Base-by-base conservation (phyloP, 768 basidiomycete species). In the Rubroboletus pulcherrimus region DNA sequence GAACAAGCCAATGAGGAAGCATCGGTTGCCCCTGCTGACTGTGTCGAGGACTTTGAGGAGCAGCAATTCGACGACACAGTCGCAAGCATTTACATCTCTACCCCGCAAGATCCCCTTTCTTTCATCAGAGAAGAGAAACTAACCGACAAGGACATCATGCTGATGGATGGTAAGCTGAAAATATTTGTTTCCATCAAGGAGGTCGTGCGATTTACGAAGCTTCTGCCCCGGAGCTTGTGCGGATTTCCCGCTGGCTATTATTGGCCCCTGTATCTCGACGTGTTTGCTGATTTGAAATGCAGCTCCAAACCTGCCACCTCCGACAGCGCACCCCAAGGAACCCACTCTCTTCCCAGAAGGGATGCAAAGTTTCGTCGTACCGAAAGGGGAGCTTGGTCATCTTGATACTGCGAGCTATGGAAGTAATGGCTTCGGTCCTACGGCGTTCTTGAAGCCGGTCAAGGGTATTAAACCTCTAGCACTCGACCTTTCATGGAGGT, bases 401-500 rank as follows among this genome's bases (percentile, higher is more conserved):
- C 50, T 41, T 8, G 44, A 51, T 30, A 21, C 21, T 37, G 34
- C 21, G 21, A 43, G 7, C 17, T 46, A 39, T 26, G 51, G 37
- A 54, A 38, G 43, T 14, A 48, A 43, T n/a, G 17, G 44, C 21
- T 19, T 55, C 24, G 55, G 39, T 58, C 35, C 49, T 14, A 33
- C 24, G 21, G 50, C 49, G 12, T 64, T 77, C 52, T 60, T 87
- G 59, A 80, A 76, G 65, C 81, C 81, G 59, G 78, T 75, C 15
- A 84, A 81, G 62, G 87, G 87, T 2, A 66, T 82, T 21, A 77
- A 81, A 52, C 75, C 85, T 5, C 72, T 89, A 4, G 74, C 78
- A 21, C 73, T 89, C 14, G 77, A 81, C 33, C 71, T 91, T 48
- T 83, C 84, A 14, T 90, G 88, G 88, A 78, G 80, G 87, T 87